Percentiles rank a stretch among this genome's conserved stretches.
These are phyloP conservation scores for Curvularia hawaiiensis DNA, from an alignment of 2,329 filamentous ascomycete genomes.

Conservation along the genomic window DNA sequence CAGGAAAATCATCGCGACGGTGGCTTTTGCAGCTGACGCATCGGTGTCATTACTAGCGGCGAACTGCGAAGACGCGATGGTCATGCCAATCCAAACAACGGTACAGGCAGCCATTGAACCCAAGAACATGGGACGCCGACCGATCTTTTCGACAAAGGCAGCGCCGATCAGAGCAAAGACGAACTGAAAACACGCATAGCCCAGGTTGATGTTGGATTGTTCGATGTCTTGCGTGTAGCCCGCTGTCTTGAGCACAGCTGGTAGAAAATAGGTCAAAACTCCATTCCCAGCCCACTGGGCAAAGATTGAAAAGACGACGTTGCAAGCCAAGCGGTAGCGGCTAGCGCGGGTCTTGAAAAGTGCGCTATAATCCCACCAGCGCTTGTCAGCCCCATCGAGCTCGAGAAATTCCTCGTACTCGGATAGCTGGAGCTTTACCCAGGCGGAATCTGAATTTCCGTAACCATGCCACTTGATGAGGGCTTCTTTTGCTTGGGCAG, in stretches of 20 bases:
- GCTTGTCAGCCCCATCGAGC: not conserved
- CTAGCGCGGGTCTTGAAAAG: not conserved
- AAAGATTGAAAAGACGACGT: not conserved
- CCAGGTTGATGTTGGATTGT: not conserved
- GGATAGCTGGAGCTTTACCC: not conserved
- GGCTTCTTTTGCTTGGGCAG: not conserved
- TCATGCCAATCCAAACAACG: not conserved
- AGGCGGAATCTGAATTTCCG: not conserved
- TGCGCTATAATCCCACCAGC: not conserved
- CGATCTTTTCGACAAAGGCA: not conserved
- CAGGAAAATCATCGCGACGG: not conserved
- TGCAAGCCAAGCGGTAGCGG: not conserved
- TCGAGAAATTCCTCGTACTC: not conserved
- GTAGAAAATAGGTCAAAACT: not conserved
- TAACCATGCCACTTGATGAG: not conserved
- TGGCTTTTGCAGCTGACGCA: not conserved
- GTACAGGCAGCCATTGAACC: not conserved
- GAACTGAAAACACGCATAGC: not conserved
- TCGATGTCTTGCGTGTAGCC: not conserved
- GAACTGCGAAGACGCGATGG: not conserved
- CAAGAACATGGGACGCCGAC: not conserved
- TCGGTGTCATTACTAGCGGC: not conserved
- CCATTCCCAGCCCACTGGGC: not conserved
- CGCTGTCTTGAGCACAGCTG: not conserved
- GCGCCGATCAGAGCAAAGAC: not conserved